Conservation (phyloP, 139 green algal species). For the Nannochloris sp. region DNA sequence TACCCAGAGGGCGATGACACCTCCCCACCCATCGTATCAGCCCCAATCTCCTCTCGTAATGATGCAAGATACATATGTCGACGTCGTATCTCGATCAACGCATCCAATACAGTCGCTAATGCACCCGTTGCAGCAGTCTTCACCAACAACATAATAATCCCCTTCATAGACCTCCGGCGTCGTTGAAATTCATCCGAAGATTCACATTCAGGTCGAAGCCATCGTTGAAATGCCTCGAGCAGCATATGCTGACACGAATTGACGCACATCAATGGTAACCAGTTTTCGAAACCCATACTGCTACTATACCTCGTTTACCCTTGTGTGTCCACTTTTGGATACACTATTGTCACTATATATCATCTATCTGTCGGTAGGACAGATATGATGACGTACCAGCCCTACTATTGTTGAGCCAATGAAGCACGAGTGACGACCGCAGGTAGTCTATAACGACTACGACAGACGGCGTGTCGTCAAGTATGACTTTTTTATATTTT, state of each 20-base stretch:
- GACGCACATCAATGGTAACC: conserved; percentile 19
- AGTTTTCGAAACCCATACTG: not conserved
- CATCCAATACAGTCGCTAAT: conserved; percentile 30
- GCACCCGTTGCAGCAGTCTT: conserved; percentile 32
- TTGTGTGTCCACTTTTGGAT: too few species aligned
- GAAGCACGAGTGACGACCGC: not conserved
- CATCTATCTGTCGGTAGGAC: too few species aligned
- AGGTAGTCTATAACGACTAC: not conserved
- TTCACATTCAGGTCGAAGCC: conserved; percentile 19
- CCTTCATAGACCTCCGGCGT: conserved; percentile 12
- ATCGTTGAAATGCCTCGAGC: conserved; percentile 30
- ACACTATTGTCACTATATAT: too few species aligned
- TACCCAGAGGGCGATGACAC: conserved; percentile 1
- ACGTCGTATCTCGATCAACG: conserved; percentile 27
- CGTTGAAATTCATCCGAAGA: not conserved
- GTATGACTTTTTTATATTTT: too few species aligned
- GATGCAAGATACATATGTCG: conserved; percentile 17
- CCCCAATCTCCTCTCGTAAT: not conserved
- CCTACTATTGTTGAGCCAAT: too few species aligned
- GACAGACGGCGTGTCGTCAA: conserved; percentile 13
- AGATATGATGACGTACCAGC: too few species aligned
- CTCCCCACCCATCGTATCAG: conserved; percentile 4
- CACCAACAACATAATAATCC: conserved; percentile 20
- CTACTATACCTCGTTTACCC: too few species aligned
- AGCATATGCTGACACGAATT: conserved; percentile 34